Percentiles rank a stretch among this genome's conserved stretches.
Conservation (phyloP, 225 moss, liverwort and hornwort species). For the Pleurozium schreberi region DNA sequence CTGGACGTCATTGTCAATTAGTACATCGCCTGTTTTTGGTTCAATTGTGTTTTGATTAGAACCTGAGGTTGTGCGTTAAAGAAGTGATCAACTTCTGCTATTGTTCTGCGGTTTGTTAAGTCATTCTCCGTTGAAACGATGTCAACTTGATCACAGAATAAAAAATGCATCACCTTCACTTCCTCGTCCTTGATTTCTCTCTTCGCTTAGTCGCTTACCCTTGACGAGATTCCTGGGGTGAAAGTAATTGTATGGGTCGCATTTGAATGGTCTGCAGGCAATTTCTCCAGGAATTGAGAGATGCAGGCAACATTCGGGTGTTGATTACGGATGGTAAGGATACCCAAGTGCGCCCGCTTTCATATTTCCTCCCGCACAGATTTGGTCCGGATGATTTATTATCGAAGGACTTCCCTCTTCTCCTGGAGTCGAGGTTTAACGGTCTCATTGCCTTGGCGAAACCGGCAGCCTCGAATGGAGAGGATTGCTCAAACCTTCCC, state of each 20-base stretch:
- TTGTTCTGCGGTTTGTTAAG: neutral
- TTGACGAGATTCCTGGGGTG: neutral
- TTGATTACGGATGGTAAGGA: slow-evolving; percentile 71
- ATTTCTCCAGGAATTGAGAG: slow-evolving; percentile 86
- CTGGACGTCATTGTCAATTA: neutral
- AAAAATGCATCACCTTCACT: neutral
- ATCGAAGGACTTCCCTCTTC: slow-evolving; percentile 75
- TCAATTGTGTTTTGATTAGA: neutral
- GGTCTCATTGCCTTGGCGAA: slow-evolving; percentile 11
- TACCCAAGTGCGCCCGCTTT: slow-evolving; percentile 50
- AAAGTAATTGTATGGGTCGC: neutral
- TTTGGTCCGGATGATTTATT: slow-evolving; percentile 86
- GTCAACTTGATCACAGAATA: neutral
- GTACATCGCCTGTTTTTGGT: neutral
- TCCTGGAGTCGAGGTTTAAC: slow-evolving; percentile 63
- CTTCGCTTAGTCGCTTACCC: neutral
- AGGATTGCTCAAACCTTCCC: slow-evolving; percentile 8
- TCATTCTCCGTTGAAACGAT: neutral
- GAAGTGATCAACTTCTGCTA: neutral
- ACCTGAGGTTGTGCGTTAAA: neutral
- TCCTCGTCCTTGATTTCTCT: neutral
- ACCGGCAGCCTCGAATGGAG: slow-evolving; percentile 4
- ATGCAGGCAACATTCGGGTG: slow-evolving; percentile 63
- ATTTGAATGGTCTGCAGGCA: slow-evolving; percentile 38
- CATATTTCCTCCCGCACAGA: slow-evolving; percentile 75